Evolutionary conservation across 768 basidiomycete species (phyloP).

Genomic region (Hortiboletus flavorubellus): DNA sequence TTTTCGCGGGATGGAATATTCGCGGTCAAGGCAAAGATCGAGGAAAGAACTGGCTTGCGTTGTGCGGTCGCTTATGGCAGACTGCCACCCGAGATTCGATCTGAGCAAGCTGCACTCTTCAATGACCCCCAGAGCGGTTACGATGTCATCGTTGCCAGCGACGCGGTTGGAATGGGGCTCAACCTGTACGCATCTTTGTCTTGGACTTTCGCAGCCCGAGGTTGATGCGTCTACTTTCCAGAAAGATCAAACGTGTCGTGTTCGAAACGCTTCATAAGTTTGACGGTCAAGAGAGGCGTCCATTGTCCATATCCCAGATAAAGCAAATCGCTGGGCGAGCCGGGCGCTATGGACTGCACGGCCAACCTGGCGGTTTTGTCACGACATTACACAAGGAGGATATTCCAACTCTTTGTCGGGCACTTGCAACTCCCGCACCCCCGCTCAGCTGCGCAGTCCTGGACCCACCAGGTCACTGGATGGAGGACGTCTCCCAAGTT

Average conservation of each 20-base stretch:
- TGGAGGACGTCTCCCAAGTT: slow-evolving; percentile 30
- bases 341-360: slow-evolving; percentile 78
- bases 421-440: slow-evolving; percentile 50
- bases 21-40: slow-evolving; percentile 65
- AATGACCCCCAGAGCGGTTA: slow-evolving; percentile 81
- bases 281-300: slow-evolving; percentile 43
- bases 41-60: slow-evolving; percentile 64
- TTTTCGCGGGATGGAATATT: slow-evolving; percentile 81
- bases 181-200: slow-evolving; percentile 66
- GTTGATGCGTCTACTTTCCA: slow-evolving; percentile 28
- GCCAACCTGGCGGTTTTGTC: slow-evolving; percentile 56
- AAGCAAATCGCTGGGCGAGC: slow-evolving; percentile 96
- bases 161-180: slow-evolving; percentile 96
- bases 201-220: background rate
- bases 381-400: slow-evolving; percentile 69
- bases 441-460: slow-evolving; percentile 55
- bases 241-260: slow-evolving; percentile 87
- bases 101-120: slow-evolving; percentile 89
- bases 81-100: slow-evolving; percentile 87
- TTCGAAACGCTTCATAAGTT: slow-evolving; percentile 71
- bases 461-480: slow-evolving; percentile 24
- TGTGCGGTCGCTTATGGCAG: slow-evolving; percentile 94
- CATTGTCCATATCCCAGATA: slow-evolving; percentile 68
- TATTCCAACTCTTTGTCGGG: slow-evolving; percentile 53
- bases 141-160: slow-evolving; percentile 89